Evolutionary conservation across 2,329 filamentous ascomycete species (phyloP).

Genomic region (Exophiala bonariae): DNA sequence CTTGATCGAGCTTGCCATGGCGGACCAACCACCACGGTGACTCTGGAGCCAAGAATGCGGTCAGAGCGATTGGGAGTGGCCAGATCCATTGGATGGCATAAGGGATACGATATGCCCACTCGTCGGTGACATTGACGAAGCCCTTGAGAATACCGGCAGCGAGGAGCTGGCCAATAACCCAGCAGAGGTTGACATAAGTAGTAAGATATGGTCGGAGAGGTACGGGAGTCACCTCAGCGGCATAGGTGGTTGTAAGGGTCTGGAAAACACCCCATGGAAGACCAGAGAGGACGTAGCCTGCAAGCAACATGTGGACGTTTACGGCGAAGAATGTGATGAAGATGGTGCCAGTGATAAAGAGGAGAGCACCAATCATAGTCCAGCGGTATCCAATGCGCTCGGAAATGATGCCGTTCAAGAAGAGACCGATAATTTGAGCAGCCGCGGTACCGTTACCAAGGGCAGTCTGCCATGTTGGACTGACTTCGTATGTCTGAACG

Average conservation of each 20-base stretch:
- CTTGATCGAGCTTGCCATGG: slow-evolving; percentile 47
- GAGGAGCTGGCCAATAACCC: slow-evolving; percentile 43
- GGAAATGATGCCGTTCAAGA: slow-evolving; percentile 28
- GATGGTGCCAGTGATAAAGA: slow-evolving; percentile 30
- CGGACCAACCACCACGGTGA: slow-evolving; percentile 56
- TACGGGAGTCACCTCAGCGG: slow-evolving; percentile 39
- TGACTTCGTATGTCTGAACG: slow-evolving; percentile 21
- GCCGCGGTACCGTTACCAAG: slow-evolving; percentile 36
- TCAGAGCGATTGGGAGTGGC: slow-evolving; percentile 26
- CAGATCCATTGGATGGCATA: slow-evolving; percentile 37
- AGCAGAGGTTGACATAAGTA: slow-evolving; percentile 42
- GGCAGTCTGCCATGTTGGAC: slow-evolving; percentile 45
- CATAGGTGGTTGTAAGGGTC: slow-evolving; percentile 39
- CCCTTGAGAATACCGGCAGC: slow-evolving; percentile 36
- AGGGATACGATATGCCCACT: slow-evolving; percentile 40
- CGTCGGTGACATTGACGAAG: slow-evolving; percentile 28
- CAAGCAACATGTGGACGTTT: slow-evolving; percentile 36
- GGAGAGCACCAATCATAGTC: slow-evolving; percentile 30
- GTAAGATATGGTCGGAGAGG: slow-evolving; percentile 35
- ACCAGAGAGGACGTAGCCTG: slow-evolving; percentile 40
- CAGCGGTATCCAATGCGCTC: slow-evolving; percentile 48
- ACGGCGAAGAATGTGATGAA: slow-evolving; percentile 44
- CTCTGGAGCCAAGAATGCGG: slow-evolving; percentile 40
- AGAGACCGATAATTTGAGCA: slow-evolving; percentile 29
- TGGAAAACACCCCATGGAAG: slow-evolving; percentile 40